Conservation (phyloP, 331 rosid genomes). For the Quercus phellos region DNA sequence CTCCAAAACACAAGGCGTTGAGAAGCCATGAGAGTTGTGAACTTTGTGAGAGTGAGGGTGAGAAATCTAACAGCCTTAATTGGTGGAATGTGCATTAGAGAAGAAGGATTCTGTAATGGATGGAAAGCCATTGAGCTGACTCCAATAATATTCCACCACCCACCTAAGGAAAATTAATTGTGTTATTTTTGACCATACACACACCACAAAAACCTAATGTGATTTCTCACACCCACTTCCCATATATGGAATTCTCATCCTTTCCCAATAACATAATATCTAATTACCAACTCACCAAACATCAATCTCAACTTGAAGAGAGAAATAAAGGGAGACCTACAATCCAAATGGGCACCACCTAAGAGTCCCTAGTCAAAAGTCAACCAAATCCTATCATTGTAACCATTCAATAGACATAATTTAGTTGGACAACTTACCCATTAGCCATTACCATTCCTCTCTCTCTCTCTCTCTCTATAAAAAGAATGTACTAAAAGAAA, state of each 20-base stretch:
- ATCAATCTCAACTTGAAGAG: slow-evolving; percentile 6
- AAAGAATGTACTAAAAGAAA: slow-evolving; percentile 33
- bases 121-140: slow-evolving; percentile 48
- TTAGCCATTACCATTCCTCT: slow-evolving; percentile 30
- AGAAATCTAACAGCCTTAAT: background rate
- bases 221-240: slow-evolving; percentile 41
- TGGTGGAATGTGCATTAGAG: slow-evolving; percentile 39
- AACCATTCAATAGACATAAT: slow-evolving; percentile 30
- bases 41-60: slow-evolving; percentile 1
- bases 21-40: slow-evolving; percentile 6
- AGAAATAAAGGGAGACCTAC: background rate
- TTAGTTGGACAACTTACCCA: slow-evolving; percentile 36
- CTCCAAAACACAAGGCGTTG: slow-evolving; percentile 25
- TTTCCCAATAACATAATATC: slow-evolving; percentile 53
- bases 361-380: slow-evolving; percentile 45
- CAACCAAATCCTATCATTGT: slow-evolving; percentile 24
- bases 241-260: slow-evolving; percentile 34
- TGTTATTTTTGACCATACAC: slow-evolving; percentile 43
- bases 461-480: slow-evolving; percentile 15
- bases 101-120: slow-evolving; percentile 21
- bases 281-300: slow-evolving; percentile 23
- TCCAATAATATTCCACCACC: slow-evolving; percentile 53
- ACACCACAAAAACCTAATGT: slow-evolving; percentile 42
- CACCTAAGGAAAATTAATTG: slow-evolving; percentile 28
- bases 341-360: slow-evolving; percentile 23